Base-by-base conservation (phyloP, 2,329 filamentous ascomycete species). In the Monosporascus sp. region DNA sequence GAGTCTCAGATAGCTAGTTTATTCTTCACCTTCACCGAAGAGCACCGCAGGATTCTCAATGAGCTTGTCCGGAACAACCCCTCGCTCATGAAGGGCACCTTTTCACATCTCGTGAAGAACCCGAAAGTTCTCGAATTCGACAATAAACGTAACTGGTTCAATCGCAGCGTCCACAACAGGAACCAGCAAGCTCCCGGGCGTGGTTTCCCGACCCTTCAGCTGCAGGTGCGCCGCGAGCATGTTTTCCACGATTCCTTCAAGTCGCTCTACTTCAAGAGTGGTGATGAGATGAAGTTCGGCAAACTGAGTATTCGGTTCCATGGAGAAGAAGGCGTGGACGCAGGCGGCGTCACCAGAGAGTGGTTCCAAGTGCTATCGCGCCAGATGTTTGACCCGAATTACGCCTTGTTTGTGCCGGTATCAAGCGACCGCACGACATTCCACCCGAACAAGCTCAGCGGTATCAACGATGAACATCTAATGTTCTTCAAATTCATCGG, bases 401-500 rank as follows among this genome's bases (percentile, higher is more conserved):
- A 97, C 68, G 94, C 90, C 48, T 79, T 99, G 39, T 99, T 97
- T 75, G 94, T 89, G 49, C 94, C 94, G 1, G 95, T 99, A 25
- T 96, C 94, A 24, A 95, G 94, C 25, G 94, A 99, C 68, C 88
- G 93, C 51, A 99, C 95, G 1, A 99, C 94, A 0, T 99, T 99
- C 86, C 94, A 99, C 70, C 94, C 95, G 17, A 99, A 97, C 72
- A 90, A 90, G 67, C 82, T 95, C 58, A 97, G 93, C 71, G 85
- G 85, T 45, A 86, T 97, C 80, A 99, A 99, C 68, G 86, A 89
- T 36, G 93, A 99, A 72, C 95, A 99, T 76, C 73, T 97, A 54
- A 85, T 90, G 77, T 99, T 97, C 81, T 99, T 99, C 83, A 97
- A 97, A 70, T 99, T 99, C 73, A 97, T 99, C 65, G 94, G 94